Evolutionary conservation across 192 early-diverging fungal genomes (phyloP).

Genomic region (Coemansia sp.): DNA sequence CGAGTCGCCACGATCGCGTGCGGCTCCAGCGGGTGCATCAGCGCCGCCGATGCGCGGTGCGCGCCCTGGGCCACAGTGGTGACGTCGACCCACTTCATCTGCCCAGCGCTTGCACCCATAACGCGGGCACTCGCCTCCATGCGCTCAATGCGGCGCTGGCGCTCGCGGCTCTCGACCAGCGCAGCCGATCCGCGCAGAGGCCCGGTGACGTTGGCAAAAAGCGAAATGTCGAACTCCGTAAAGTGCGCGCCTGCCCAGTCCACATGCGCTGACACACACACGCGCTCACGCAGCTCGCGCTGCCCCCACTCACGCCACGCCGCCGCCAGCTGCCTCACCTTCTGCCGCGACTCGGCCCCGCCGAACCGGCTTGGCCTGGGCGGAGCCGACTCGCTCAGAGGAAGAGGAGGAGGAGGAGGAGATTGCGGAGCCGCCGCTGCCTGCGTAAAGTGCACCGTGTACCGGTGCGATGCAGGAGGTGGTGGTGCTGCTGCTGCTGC

Average conservation of each 20-base stretch:
- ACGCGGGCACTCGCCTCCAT: conserved; percentile 29
- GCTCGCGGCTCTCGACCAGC: conserved; percentile 47
- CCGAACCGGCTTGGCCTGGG: background rate
- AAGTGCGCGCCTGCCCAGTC: conserved; percentile 53
- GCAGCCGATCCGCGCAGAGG: conserved; percentile 40
- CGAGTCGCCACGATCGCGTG: conserved; percentile 77
- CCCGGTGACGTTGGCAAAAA: conserved; percentile 46
- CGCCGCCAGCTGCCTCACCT: conserved; percentile 17
- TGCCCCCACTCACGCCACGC: conserved; percentile 48
- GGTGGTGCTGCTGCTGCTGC: background rate
- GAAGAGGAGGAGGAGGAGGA: conserved; percentile 5
- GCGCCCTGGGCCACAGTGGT: conserved; percentile 15
- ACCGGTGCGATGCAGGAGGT: conserved; percentile 16
- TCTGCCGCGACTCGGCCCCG: background rate
- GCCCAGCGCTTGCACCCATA: conserved; percentile 16
- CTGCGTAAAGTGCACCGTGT: conserved; percentile 45
- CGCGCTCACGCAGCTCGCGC: conserved; percentile 34
- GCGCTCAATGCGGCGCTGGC: conserved; percentile 22
- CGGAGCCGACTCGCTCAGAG: too few species aligned
- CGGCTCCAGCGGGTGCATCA: conserved; percentile 84
- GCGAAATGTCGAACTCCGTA: conserved; percentile 50
- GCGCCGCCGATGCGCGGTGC: conserved; percentile 15
- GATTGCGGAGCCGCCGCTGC: conserved; percentile 21
- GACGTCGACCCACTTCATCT: conserved; percentile 42
- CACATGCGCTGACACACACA: conserved; percentile 35